Evolutionary conservation across 108 stramenopile species (phyloP).

Genomic region (Ochromonas danica): DNA sequence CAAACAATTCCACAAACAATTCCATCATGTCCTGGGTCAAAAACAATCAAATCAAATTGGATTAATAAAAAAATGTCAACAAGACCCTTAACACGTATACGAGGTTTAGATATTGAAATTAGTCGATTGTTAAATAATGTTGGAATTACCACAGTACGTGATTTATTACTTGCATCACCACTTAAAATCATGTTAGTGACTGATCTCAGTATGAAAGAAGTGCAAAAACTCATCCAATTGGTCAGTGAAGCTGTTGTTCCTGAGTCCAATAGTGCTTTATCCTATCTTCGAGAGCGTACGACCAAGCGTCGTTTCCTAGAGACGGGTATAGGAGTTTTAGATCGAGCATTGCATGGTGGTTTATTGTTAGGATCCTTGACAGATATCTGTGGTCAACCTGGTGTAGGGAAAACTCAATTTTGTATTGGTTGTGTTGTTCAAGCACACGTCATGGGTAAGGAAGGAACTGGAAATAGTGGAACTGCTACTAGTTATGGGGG

Average conservation of each 20-base stretch:
- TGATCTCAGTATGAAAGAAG: not conserved
- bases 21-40: too few species aligned
- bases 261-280: not conserved
- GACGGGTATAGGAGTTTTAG: not conserved
- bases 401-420: conserved; percentile 30
- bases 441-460: not conserved
- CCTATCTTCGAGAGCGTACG: not conserved
- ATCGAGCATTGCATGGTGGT: conserved; percentile 7
- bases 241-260: not conserved
- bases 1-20: too few species aligned
- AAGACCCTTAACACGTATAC: too few species aligned
- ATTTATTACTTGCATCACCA: conserved; percentile 5
- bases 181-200: not conserved
- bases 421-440: conserved; percentile 4
- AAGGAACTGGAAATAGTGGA: not conserved
- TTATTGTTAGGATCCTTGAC: not conserved
- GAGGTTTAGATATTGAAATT: too few species aligned
- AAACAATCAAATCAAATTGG: too few species aligned
- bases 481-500: not conserved
- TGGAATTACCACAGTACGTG: not conserved
- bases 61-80: too few species aligned
- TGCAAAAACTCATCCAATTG: not conserved
- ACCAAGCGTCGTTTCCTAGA: not conserved
- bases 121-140: too few species aligned
- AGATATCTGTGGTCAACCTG: conserved; percentile 23